Evolutionary conservation across 2,329 filamentous ascomycete genomes (phyloP).

Genomic region (Curvularia sp.): DNA sequence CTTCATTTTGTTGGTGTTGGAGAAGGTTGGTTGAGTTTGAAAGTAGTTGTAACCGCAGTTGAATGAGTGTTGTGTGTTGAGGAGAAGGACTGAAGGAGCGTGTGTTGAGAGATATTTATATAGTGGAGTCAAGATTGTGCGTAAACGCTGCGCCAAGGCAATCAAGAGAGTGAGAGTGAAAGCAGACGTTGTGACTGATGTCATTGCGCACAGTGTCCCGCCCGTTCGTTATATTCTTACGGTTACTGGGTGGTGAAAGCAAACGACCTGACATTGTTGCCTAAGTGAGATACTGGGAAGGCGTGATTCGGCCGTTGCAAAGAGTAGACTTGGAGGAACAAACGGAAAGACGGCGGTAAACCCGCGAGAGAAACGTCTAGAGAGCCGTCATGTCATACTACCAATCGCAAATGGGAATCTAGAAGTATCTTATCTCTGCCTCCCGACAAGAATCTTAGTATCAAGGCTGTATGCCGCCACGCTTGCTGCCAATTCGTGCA

Average conservation of each 20-base stretch:
- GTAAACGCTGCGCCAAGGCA: not conserved
- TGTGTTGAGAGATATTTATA: not conserved
- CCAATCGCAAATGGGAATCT: not conserved
- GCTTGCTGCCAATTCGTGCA: not conserved
- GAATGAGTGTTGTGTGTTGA: not conserved
- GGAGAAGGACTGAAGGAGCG: not conserved
- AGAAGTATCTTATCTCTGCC: not conserved
- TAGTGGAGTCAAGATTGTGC: not conserved
- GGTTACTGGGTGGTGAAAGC: not conserved
- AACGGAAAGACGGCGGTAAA: not conserved
- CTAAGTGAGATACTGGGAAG: not conserved
- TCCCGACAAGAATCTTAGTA: not conserved
- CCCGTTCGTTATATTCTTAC: not conserved
- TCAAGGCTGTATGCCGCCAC: not conserved
- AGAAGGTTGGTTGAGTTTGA: not conserved
- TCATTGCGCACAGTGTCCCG: not conserved
- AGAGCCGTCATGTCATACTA: not conserved
- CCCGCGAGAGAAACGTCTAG: not conserved
- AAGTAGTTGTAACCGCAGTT: not conserved
- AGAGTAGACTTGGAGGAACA: not conserved
- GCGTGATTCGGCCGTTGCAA: too few relatives aligned
- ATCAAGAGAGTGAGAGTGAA: not conserved
- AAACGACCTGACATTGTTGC: not conserved
- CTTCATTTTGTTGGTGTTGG: not conserved
- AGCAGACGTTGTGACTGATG: not conserved